Evolutionary conservation across 78 protist genomes (phyloP), one percentile per base, ranked within the genome.

Genomic region (Creolimax fragrantissima): DNA sequence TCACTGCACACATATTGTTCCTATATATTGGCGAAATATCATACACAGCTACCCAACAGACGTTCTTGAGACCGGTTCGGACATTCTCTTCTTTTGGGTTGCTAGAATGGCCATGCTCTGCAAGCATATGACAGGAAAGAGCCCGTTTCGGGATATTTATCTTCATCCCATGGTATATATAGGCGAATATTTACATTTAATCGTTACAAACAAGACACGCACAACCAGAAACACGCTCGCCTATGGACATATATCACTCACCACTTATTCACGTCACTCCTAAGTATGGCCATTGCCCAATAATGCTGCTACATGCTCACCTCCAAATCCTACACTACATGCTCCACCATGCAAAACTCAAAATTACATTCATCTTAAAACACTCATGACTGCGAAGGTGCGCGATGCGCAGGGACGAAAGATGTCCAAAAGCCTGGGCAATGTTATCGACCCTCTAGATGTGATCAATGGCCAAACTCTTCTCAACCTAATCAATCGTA

Each of bases 51-150:
- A 93, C 95, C 99, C 98, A 24, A 43, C 91, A n/a, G 47, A 93
- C 4, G 88, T 97, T 3, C 47, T 98, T 92, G 99, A 98, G 91
- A 98, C 99, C 3, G 99, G 99, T 3, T 39, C 84, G 5, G 99
- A 98, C 91, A 98, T 98, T 89, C 43, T 98, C 42, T 97, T 98
- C 96, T 98, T 98, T 89, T 98, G 99, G 99, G 99, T 98, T 0
- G 98, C 98, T 2, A 67, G 99, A 42, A 98, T 98, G 99, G 96
- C 95, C 3, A 98, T 98, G 98, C 92, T 96, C 93, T 89, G 97
- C 81, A 36, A 74, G 3, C n/a, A 81, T 3, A 36, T 96, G 5
- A 85, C 92, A 2, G 96, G 94, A 24, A 4, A 43, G 42, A 42
- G 89, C 2, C 99, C 99, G 4, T 97, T 97, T 92, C 67, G 81